phyloP scores from a whole-genome alignment of 1,139 yeast species.

The Candida albicans region DNA sequence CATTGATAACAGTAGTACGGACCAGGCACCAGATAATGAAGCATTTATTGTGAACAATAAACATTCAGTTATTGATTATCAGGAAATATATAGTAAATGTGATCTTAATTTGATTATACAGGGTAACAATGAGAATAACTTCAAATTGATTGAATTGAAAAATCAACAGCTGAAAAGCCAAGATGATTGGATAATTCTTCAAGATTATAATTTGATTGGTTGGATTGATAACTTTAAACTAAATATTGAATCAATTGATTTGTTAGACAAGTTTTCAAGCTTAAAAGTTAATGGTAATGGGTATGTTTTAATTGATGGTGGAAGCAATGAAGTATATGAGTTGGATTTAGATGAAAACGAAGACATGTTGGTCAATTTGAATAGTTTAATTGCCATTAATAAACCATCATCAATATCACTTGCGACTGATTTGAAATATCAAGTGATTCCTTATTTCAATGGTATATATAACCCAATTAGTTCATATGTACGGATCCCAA shows the following conservation, averaged over 20 bases:
- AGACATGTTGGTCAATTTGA: conserved; percentile 34
- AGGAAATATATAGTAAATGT: conserved; percentile 23
- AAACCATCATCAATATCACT: not conserved
- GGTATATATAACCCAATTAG: not conserved
- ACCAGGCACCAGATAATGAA: not conserved
- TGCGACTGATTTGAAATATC: not conserved
- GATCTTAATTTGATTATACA: conserved; percentile 29
- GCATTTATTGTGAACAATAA: not conserved
- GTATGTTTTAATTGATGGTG: conserved; percentile 33
- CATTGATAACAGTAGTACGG: conserved; percentile 18
- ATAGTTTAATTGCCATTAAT: conserved; percentile 35
- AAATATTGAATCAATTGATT: conserved; percentile 18
- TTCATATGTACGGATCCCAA: conserved; percentile 2
- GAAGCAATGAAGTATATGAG: conserved; percentile 32
- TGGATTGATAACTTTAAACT: conserved; percentile 35
- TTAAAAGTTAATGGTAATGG: conserved; percentile 37
- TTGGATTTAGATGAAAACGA: conserved; percentile 32
- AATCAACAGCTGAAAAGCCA: conserved; percentile 8
- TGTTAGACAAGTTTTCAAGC: conserved; percentile 22
- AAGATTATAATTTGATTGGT: conserved; percentile 36
- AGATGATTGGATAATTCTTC: conserved; percentile 34
- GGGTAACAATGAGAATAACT: conserved; percentile 27
- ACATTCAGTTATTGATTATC: conserved; percentile 18
- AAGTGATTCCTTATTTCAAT: conserved; percentile 1
- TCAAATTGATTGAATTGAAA: conserved; percentile 25